A percentile compares a stretch with the other conserved stretches of the same genome.
These are phyloP conservation scores for Suillus lakei DNA, from an alignment of 768 basidiomycete species.

Conservation along the genomic window DNA sequence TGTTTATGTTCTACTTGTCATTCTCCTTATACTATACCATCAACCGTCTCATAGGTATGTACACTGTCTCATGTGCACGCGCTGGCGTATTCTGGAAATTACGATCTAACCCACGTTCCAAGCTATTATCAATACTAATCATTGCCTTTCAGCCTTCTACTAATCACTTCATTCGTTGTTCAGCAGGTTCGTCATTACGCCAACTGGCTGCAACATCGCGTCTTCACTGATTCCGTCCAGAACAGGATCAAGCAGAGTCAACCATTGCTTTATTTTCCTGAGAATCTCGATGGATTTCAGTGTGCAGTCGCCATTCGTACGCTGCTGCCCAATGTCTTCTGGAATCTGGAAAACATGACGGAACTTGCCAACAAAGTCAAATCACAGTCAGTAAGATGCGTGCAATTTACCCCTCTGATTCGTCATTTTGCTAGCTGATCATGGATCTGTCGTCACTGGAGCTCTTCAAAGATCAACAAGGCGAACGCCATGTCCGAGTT, in stretches of 20 bases:
- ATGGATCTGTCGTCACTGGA: constrained; percentile 75
- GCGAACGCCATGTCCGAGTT: constrained; percentile 59
- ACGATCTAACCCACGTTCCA: background rate
- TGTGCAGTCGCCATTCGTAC: constrained; percentile 77
- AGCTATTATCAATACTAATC: background rate
- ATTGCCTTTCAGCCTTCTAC: constrained; percentile 24
- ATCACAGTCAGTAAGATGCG: no score
- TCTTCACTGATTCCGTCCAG: constrained; percentile 67
- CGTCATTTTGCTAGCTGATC: constrained; percentile 54
- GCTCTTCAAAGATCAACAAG: constrained; percentile 61
- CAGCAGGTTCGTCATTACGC: constrained; percentile 73
- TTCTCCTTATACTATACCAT: background rate
- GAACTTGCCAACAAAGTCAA: constrained; percentile 74
- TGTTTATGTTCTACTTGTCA: background rate
- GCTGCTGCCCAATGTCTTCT: constrained; percentile 71
- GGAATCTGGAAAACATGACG: constrained; percentile 73
- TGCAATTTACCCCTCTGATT: constrained; percentile 5
- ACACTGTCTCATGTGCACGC: background rate
- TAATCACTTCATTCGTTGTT: no score
- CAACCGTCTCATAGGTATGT: background rate
- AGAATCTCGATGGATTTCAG: background rate
- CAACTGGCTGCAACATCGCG: constrained; percentile 73
- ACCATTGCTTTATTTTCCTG: constrained; percentile 29
- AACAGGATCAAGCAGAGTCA: constrained; percentile 77
- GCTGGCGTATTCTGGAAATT: background rate